A percentile compares a stretch with the other conserved stretches of the same genome.
These are phyloP conservation scores for Coemansia sp. DNA, from an alignment of 192 early-diverging fungal species.

Conservation along the genomic window DNA sequence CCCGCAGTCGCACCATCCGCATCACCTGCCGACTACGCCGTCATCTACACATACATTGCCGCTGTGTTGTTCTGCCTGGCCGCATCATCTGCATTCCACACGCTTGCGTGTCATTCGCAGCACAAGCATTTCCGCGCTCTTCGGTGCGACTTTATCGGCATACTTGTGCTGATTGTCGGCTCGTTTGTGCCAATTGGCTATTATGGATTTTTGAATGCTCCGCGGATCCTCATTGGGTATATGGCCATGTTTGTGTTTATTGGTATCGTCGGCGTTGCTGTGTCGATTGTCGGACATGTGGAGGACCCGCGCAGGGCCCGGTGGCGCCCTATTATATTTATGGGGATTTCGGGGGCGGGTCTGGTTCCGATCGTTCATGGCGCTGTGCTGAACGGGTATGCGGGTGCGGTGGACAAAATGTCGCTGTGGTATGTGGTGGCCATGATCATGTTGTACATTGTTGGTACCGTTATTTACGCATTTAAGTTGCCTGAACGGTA, in stretches of 20 bases:
- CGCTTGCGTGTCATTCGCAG: constrained; percentile 78
- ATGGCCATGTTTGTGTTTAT: constrained; percentile 60
- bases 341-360: constrained; percentile 73
- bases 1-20: constrained; percentile 20
- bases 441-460: constrained; percentile 75
- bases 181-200: constrained; percentile 54
- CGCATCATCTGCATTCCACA: constrained; percentile 77
- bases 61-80: constrained; percentile 79
- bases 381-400: constrained; percentile 65
- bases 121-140: constrained; percentile 40
- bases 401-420: constrained; percentile 53
- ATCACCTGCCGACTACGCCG: constrained; percentile 59
- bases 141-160: constrained; percentile 91
- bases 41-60: constrained; percentile 73
- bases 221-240: constrained; percentile 58
- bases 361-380: constrained; percentile 78
- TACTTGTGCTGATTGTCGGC: constrained; percentile 74
- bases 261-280: constrained; percentile 65
- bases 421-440: constrained; percentile 63
- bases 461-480: constrained; percentile 83
- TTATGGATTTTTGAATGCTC: constrained; percentile 60
- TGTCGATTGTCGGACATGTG: constrained; percentile 63
- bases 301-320: constrained; percentile 69
- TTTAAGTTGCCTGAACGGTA: constrained; percentile 77
- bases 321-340: constrained; percentile 75